These are phyloP conservation scores for Ramularia endophylla DNA, from an alignment of 2,329 filamentous ascomycete genomes.

Conservation along the genomic window DNA sequence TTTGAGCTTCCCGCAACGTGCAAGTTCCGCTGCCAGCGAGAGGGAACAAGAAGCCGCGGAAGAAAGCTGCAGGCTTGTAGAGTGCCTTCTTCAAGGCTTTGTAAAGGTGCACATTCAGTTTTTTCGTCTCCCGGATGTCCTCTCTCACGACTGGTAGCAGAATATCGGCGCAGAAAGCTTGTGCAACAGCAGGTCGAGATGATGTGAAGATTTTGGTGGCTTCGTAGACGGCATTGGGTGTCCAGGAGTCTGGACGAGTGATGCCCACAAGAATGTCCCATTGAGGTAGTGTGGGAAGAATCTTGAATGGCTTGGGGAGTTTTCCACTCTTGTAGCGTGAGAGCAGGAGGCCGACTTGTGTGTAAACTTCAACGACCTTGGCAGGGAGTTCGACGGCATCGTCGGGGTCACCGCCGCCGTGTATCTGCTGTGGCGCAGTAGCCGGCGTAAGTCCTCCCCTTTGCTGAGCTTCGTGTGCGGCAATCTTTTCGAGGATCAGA, in stretches of 20 bases:
- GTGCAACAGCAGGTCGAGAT: constrained; percentile 69
- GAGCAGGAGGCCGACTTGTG: constrained; percentile 83
- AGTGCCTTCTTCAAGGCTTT: constrained; percentile 86
- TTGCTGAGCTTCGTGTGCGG: constrained; percentile 73
- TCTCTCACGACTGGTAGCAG: constrained; percentile 86
- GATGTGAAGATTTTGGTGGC: constrained; percentile 91
- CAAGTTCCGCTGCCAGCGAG: constrained; percentile 80
- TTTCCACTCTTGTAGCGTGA: constrained; percentile 95
- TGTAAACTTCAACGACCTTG: constrained; percentile 91
- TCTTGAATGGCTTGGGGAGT: constrained; percentile 95
- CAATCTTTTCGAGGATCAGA: constrained; percentile 90
- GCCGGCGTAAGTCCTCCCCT: constrained; percentile 39
- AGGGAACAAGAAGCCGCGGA: constrained; percentile 93
- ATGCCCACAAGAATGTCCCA: constrained; percentile 85
- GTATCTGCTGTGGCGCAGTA: constrained; percentile 46
- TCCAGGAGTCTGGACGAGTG: constrained; percentile 74
- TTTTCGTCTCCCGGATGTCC: constrained; percentile 89
- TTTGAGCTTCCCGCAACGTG: constrained; percentile 85
- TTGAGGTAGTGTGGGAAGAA: constrained; percentile 83
- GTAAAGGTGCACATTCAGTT: constrained; percentile 93
- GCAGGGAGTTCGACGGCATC: constrained; percentile 81
- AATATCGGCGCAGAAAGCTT: constrained; percentile 80
- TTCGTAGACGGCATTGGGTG: constrained; percentile 76
- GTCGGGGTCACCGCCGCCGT: constrained; percentile 55
- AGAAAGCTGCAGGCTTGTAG: constrained; percentile 93